Conservation (phyloP, 805 yeast genomes). For the Pichia cephalocereana region DNA sequence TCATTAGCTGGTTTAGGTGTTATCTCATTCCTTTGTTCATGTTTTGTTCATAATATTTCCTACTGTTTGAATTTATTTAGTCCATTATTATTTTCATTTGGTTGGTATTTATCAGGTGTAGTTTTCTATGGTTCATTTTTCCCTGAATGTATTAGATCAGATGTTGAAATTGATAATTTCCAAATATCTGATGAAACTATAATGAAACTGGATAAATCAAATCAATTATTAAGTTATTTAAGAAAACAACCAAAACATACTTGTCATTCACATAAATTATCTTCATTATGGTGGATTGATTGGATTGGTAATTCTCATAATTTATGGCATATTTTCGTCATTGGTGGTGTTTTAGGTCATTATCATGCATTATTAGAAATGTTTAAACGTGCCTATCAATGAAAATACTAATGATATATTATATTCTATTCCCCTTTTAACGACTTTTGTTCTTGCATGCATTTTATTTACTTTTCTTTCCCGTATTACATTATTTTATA, state of each 20-base stretch:
- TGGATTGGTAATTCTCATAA: conserved; percentile 73
- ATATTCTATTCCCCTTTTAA: not conserved
- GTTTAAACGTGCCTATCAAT: conserved; percentile 31
- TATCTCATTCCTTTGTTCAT: conserved; percentile 49
- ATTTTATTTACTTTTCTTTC: not conserved
- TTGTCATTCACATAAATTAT: conserved; percentile 25
- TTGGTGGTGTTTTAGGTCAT: conserved; percentile 85
- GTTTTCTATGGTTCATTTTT: conserved; percentile 78
- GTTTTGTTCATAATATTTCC: conserved; percentile 44
- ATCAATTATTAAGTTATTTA: conserved; percentile 29
- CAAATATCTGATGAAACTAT: conserved; percentile 27
- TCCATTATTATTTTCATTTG: conserved; percentile 65
- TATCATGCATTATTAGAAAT: conserved; percentile 69
- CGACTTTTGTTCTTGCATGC: not conserved
- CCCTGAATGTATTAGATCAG: conserved; percentile 83
- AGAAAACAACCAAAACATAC: conserved; percentile 31
- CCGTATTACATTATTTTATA: no score
- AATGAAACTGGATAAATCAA: conserved; percentile 20
- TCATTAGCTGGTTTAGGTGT: conserved; percentile 71
- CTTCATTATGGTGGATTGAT: conserved; percentile 78
- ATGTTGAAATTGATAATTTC: conserved; percentile 44
- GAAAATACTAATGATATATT: not conserved
- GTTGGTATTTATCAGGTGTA: conserved; percentile 75
- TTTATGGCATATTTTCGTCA: conserved; percentile 88
- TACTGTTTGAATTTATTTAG: conserved; percentile 45